Percentiles rank a stretch among this genome's conserved stretches.
phyloP scores from a whole-genome alignment of 768 basidiomycete genomes.

The Tephrocybe sp. region DNA sequence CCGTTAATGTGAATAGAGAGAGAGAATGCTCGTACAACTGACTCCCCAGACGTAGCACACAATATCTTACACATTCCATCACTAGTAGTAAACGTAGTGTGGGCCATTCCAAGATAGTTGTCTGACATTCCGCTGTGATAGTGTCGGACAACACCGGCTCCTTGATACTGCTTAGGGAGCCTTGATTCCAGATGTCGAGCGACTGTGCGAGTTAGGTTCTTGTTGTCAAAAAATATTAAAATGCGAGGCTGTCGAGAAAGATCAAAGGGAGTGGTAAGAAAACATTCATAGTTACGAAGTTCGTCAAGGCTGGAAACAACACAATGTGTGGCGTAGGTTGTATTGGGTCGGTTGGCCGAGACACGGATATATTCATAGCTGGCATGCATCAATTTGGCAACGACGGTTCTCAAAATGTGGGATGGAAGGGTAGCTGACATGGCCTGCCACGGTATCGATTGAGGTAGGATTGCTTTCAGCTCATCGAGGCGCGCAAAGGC shows the following conservation, averaged over 20 bases:
- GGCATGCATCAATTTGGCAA: constrained; percentile 11
- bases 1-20: background rate
- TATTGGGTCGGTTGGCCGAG: constrained; percentile 27
- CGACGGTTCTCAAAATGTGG: constrained; percentile 18
- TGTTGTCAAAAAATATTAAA: constrained; percentile 11
- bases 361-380: constrained; percentile 12
- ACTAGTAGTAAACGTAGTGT: constrained; percentile 15
- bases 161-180: constrained; percentile 11
- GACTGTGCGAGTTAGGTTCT: background rate
- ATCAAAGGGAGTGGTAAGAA: constrained; percentile 16
- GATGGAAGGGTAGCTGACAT: constrained; percentile 20
- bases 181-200: constrained; percentile 6
- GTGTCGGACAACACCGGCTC: constrained; percentile 19
- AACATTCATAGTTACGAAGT: constrained; percentile 23
- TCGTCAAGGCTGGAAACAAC: constrained; percentile 18
- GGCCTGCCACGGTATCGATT: too few species aligned
- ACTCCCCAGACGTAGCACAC: background rate
- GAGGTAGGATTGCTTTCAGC: too few species aligned
- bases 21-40: background rate
- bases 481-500: constrained; percentile 15
- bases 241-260: constrained; percentile 14
- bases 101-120: constrained; percentile 18
- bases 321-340: constrained; percentile 26
- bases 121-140: constrained; percentile 28
- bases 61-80: constrained; percentile 21